phyloP scores from a whole-genome alignment of 257 asterid species.

The Coffea canephora region DNA sequence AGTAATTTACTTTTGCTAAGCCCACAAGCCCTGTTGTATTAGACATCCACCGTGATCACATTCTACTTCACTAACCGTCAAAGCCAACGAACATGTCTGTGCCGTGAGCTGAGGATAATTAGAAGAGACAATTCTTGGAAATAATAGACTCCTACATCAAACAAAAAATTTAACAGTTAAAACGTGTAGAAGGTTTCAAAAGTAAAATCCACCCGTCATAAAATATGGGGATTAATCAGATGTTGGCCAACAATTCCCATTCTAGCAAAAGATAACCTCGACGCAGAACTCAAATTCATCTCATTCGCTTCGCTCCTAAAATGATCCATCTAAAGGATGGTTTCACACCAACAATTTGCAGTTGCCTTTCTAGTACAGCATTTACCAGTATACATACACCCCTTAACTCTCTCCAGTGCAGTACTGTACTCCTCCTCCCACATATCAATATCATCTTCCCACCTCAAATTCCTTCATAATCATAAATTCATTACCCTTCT shows the following conservation, averaged over 20 bases:
- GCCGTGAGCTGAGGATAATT: background rate
- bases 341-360: too few relatives aligned
- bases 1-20: background rate
- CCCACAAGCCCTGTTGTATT: background rate
- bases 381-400: background rate
- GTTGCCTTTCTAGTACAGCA: too few relatives aligned
- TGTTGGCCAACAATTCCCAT: background rate
- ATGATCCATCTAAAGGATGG: too few relatives aligned
- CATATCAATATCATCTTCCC: background rate
- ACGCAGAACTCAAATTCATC: background rate
- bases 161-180: background rate
- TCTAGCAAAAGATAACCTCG: too few relatives aligned
- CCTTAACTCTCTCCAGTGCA: background rate
- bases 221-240: background rate
- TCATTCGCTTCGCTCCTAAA: too few relatives aligned
- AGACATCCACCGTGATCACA: background rate
- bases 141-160: background rate
- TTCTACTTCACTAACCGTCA: background rate
- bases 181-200: background rate
- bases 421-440: background rate
- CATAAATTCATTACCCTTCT: too few relatives aligned
- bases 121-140: too few relatives aligned
- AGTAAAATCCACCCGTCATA: background rate
- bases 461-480: constrained; percentile 12
- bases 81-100: background rate